These are phyloP conservation scores for Cladosporium sp. DNA, from an alignment of 2,329 filamentous ascomycete genomes.

Conservation along the genomic window DNA sequence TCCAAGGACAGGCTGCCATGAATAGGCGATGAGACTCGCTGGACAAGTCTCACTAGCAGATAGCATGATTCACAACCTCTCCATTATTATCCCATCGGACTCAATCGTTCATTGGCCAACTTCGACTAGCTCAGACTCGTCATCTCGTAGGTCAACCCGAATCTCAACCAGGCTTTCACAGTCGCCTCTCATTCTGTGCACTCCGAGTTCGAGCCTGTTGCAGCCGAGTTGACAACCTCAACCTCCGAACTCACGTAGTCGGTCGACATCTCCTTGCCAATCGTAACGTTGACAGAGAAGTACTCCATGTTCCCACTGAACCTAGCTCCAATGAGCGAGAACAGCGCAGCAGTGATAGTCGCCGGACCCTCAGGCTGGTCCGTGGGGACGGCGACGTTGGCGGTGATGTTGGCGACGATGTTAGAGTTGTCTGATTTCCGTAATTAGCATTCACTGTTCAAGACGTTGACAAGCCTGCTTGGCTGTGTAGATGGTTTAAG, in stretches of 20 bases:
- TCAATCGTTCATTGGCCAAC: too few relatives aligned
- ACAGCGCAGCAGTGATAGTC: conserved; percentile 17
- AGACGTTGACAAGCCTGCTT: background rate
- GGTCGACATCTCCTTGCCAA: conserved; percentile 15
- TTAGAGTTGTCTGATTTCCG: conserved; percentile 10
- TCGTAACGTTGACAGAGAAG: conserved; percentile 20
- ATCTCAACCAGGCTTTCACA: too few relatives aligned
- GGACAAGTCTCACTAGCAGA: too few relatives aligned
- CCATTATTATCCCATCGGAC: too few relatives aligned
- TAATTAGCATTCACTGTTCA: background rate
- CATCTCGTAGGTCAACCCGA: too few relatives aligned
- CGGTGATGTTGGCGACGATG: conserved; percentile 19
- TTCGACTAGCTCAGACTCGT: too few relatives aligned
- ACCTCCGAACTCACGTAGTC: conserved; percentile 15
- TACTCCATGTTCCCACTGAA: conserved; percentile 7
- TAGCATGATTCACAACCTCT: too few relatives aligned
- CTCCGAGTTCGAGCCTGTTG: too few relatives aligned
- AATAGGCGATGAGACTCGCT: background rate
- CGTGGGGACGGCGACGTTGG: conserved; percentile 19
- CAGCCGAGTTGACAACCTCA: too few relatives aligned
- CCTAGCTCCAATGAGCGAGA: conserved; percentile 17
- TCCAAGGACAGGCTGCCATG: too few relatives aligned
- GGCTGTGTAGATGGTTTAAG: background rate
- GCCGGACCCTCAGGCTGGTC: conserved; percentile 5
- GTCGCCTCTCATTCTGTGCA: too few relatives aligned